Percentiles rank a stretch among this genome's conserved stretches.
These are phyloP conservation scores for Seiridium unicorne DNA, from an alignment of 2,329 filamentous ascomycete species.

Conservation along the genomic window DNA sequence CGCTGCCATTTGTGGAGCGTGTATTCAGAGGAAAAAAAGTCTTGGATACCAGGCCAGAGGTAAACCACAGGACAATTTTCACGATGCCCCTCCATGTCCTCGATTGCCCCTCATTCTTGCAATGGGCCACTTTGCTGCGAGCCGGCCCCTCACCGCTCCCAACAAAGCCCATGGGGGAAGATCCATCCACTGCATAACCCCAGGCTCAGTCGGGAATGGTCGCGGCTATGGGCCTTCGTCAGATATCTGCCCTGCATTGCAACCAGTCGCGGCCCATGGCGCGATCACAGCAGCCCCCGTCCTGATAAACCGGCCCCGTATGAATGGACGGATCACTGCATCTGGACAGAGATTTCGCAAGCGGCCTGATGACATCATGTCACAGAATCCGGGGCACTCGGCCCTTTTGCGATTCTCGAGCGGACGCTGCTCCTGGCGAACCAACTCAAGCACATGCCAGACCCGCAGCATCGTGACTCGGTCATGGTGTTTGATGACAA, in stretches of 20 bases:
- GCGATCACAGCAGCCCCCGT: background rate
- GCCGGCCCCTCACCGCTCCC: background rate
- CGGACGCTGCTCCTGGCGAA: background rate
- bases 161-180: background rate
- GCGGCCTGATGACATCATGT: slow-evolving; percentile 6
- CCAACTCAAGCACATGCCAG: slow-evolving; percentile 5
- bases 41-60: background rate
- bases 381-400: background rate
- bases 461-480: slow-evolving; percentile 1
- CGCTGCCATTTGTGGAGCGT: background rate
- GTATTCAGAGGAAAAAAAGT: background rate
- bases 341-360: background rate
- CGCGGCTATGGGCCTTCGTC: background rate
- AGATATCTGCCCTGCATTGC: background rate
- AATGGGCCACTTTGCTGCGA: background rate
- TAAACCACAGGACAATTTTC: background rate
- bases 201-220: background rate
- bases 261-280: background rate
- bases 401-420: background rate
- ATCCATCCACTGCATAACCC: slow-evolving; percentile 1
- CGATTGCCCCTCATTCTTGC: background rate
- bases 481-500: background rate
- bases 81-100: background rate
- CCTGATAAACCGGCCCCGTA: background rate
- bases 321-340: background rate